Evolutionary conservation across 2,329 filamentous ascomycete species (phyloP), one percentile per base, ranked within the genome.

Genomic region (Penicillium sp.): DNA sequence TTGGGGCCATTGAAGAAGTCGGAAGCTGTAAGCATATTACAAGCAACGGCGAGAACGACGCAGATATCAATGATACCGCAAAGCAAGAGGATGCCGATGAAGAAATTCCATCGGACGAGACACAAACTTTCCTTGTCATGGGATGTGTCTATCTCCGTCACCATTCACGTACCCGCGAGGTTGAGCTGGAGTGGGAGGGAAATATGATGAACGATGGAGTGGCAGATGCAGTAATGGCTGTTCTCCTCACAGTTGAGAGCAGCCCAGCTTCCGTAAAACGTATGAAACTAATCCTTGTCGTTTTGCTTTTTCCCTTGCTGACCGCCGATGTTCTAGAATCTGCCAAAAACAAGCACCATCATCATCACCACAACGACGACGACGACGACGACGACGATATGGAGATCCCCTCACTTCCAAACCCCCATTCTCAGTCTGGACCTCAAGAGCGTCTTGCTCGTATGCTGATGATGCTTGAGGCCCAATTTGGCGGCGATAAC

Each of bases 131-230:
- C 67, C 76, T 81, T 27, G 84, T 99, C 66, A 97, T 99, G 93
- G 93, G 91, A 60, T 94, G 89, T 72, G 86, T 97, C 27, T 84
- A 84, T 7, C 85, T 97, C n/a, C 84, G 87, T 18, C 91, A 94
- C 73, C 83, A 83, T 59, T 83, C 79, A 58, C 71, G 74, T 11
- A 87, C 85, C 61, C 89, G 92, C 52, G 87, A 94, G 68, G 84
- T 97, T 6, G 91, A 95, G 70, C 79, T 97, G 2, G 91, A 96
- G 74, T 99, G 94, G 94, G 93, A 97, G 71, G 94, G 92, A 54
- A 99, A 97, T 70, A 89, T 96, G 78, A 87, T 97, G 67, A 99
- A 97, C 71, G 94, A 99, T 68, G 90, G 91, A 57, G 95, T 99
- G 67, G 94, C 94, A n/a, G 94, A 99, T 74, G 91, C 94, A 14